Evolutionary conservation across 176 grass and related monocot species (phyloP).

Genomic region (Eleusine indica): DNA sequence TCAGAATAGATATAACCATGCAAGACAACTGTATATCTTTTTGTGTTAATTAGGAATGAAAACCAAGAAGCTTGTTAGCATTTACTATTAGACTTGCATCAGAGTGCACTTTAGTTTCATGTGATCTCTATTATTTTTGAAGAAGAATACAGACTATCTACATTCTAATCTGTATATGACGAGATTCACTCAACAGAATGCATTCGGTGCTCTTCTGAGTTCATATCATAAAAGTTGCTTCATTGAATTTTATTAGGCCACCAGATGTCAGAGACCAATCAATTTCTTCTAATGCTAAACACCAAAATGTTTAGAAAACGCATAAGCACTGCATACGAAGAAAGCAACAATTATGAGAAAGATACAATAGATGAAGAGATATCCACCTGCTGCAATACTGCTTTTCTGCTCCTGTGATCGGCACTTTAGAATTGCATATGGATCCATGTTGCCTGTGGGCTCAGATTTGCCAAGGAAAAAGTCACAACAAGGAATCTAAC

Average conservation of each 20-base stretch:
- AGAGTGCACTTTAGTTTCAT: neutral
- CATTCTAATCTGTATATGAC: conserved; percentile 3
- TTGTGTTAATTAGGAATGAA: neutral
- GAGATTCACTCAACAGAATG: neutral
- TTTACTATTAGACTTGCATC: neutral
- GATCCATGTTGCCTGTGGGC: conserved; percentile 80
- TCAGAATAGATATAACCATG: neutral
- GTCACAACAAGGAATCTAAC: neutral
- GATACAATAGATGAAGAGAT: neutral
- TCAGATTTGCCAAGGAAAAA: conserved; percentile 11
- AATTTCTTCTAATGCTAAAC: neutral
- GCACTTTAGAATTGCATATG: conserved; percentile 74
- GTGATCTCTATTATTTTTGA: neutral
- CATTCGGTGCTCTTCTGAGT: neutral
- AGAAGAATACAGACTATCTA: neutral
- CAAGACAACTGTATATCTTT: neutral
- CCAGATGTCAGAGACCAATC: neutral
- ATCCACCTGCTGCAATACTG: conserved; percentile 73
- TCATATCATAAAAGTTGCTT: neutral
- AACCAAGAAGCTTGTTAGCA: neutral
- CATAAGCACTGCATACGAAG: neutral
- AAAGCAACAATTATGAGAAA: neutral
- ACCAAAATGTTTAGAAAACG: neutral
- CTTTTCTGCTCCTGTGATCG: conserved; percentile 92
- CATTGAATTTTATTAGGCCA: neutral